A percentile compares a stretch with the other conserved stretches of the same genome.
phyloP scores from a whole-genome alignment of 1,284 basidiomycete species.

The Pyrrhoderma noxium region DNA sequence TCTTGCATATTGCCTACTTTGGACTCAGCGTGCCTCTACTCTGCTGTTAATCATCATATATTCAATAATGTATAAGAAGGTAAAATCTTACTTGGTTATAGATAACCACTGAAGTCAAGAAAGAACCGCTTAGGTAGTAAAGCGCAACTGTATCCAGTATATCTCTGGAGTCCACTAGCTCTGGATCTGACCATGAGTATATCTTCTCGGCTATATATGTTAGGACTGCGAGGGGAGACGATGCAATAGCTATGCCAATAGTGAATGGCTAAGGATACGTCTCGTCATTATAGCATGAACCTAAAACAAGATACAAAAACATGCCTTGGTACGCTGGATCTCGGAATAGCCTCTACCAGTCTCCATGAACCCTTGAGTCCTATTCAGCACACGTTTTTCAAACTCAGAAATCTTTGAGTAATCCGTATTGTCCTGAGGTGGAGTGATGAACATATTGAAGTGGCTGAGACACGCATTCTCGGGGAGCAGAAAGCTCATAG shows the following conservation, averaged over 20 bases:
- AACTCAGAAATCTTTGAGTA: conserved; percentile 7
- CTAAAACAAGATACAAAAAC: background rate
- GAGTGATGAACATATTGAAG: conserved; percentile 22
- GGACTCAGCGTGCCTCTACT: background rate
- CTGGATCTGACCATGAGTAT: conserved; percentile 22
- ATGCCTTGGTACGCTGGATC: conserved; percentile 20
- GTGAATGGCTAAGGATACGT: conserved; percentile 19
- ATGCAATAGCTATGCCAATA: conserved; percentile 21
- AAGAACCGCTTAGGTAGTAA: conserved; percentile 21
- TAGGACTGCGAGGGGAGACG: conserved; percentile 20
- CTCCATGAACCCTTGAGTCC: conserved; percentile 9
- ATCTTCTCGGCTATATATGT: conserved; percentile 23
- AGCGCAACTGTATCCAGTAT: conserved; percentile 21
- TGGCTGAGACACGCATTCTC: conserved; percentile 16
- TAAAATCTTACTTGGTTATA: conserved; percentile 18
- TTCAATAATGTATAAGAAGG: background rate
- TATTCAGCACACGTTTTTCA: conserved; percentile 14
- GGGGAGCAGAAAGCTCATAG: conserved; percentile 17
- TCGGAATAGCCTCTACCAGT: conserved; percentile 19
- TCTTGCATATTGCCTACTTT: background rate
- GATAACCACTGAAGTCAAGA: conserved; percentile 21
- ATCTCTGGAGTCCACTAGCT: conserved; percentile 16
- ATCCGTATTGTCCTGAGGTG: conserved; percentile 1
- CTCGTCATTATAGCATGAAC: background rate
- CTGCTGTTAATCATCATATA: background rate